Evolutionary conservation across 345 rosid species (phyloP).

Genomic region (Bruguiera sexangula): DNA sequence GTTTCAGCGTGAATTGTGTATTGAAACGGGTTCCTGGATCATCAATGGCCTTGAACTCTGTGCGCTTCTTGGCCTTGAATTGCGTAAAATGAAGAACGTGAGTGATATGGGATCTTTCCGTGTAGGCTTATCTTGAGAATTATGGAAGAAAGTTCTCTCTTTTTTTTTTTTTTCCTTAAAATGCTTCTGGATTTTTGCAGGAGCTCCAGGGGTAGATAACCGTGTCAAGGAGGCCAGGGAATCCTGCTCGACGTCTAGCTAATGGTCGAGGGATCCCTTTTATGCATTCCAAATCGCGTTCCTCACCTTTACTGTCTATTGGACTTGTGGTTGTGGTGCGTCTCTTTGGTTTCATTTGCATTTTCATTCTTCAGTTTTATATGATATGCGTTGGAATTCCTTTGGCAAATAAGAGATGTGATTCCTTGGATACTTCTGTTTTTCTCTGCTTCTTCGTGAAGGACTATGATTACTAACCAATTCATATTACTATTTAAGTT

Average conservation of each 20-base stretch:
- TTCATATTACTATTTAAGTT: background rate
- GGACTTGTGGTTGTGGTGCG: slow-evolving; percentile 52
- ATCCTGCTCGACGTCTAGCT: slow-evolving; percentile 49
- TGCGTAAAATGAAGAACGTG: too few relatives aligned
- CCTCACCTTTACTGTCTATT: slow-evolving; percentile 45
- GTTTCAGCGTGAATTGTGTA: too few relatives aligned
- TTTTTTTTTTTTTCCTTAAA: background rate
- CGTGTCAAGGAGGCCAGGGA: slow-evolving; percentile 68
- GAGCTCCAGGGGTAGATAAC: slow-evolving; percentile 1
- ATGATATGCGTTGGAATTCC: background rate
- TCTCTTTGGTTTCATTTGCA: background rate
- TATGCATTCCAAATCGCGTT: slow-evolving; percentile 51
- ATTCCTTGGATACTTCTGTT: background rate
- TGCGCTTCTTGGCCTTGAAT: too few relatives aligned
- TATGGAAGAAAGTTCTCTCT: background rate
- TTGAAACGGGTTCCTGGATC: too few relatives aligned
- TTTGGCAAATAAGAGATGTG: background rate
- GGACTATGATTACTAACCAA: background rate
- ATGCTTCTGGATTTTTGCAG: slow-evolving; percentile 14
- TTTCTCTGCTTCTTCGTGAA: background rate
- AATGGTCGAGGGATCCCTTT: slow-evolving; percentile 53
- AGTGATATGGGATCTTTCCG: too few relatives aligned
- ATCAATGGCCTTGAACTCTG: too few relatives aligned
- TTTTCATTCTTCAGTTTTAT: background rate
- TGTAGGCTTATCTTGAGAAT: background rate